Base-by-base conservation (phyloP, 345 rosid species). In the Bruguiera sexangula region DNA sequence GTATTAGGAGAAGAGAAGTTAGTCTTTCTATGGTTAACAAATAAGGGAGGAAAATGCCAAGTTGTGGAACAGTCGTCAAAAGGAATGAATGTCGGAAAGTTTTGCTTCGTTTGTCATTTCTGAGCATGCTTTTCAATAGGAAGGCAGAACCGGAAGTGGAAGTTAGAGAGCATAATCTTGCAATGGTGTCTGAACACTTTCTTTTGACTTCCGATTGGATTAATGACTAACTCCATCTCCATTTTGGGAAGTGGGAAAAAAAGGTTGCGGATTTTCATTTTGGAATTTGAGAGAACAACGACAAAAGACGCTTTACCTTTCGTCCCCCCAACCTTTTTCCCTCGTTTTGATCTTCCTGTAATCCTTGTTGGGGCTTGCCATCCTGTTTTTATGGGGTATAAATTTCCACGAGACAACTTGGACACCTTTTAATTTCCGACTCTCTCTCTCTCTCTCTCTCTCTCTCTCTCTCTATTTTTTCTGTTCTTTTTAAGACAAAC, bases 141-240 rank as follows among this genome's bases (percentile, higher is more conserved):
- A 5, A n/a, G 43, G 62, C 10, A 56, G 43, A 62, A 37, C 51
- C 53, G 6, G 66, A 76, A 69, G 60, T n/a, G 26, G 13, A 67
- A 59, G 73, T 76, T 65, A 31, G 75, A 69, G 67, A 60, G 52
- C 70, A 69, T 69, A 63, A 74, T 71, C 66, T 69, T 36, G 75
- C 62, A 64, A 69, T 39, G 48, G 58, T 43, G 67, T 67, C 26
- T 52, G 16, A 46, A 16, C 77, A 75, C 69, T 69, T 65, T 54
- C 69, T 8, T 72, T 78, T 82, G 81, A 78, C 81, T 78, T 74
- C 36, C 66, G 13, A 76, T 80, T 72, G 80, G 82, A 59, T 63
- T 67, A 63, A 50, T 68, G 76, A 36, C 27, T 32, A 5, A 43
- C 24, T 29, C 31, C 52, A 34, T 20, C 48, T 24, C 63, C 57